A percentile compares a stretch with the other conserved stretches of the same genome.
Evolutionary conservation across 1,284 basidiomycete species (phyloP).

Genomic region (Pseudozyma sp.): DNA sequence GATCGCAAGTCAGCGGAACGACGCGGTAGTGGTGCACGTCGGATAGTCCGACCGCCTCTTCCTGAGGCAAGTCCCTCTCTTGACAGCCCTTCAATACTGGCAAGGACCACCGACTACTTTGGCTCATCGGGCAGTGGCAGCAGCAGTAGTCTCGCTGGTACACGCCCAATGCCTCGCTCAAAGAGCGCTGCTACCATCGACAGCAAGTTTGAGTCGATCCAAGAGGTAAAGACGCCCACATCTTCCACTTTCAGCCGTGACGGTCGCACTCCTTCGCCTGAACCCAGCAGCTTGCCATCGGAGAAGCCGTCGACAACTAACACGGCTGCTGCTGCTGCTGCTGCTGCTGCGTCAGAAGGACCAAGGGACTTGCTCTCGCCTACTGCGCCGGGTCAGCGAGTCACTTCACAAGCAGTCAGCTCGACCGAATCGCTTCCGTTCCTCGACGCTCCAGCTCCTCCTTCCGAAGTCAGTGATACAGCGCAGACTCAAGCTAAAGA

Average conservation of each 20-base stretch:
- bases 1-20: slow-evolving; percentile 37
- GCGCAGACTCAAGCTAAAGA: slow-evolving; percentile 4
- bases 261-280: slow-evolving; percentile 19
- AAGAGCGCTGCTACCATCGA: slow-evolving; percentile 27
- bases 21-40: slow-evolving; percentile 38
- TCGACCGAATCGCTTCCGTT: slow-evolving; percentile 56
- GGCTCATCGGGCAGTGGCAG: slow-evolving; percentile 24
- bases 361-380: slow-evolving; percentile 27
- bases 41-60: slow-evolving; percentile 35
- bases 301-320: slow-evolving; percentile 6
- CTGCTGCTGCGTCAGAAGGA: slow-evolving; percentile 5
- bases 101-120: slow-evolving; percentile 39
- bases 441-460: slow-evolving; percentile 37
- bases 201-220: slow-evolving; percentile 44
- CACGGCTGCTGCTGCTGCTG: slow-evolving; percentile 1
- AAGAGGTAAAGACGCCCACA: slow-evolving; percentile 51
- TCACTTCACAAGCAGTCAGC: slow-evolving; percentile 42
- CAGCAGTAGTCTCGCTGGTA: slow-evolving; percentile 16
- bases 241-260: slow-evolving; percentile 27
- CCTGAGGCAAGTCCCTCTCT: slow-evolving; percentile 37
- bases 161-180: slow-evolving; percentile 26
- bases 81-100: slow-evolving; percentile 33
- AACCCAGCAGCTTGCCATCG: slow-evolving; percentile 4
- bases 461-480: slow-evolving; percentile 18
- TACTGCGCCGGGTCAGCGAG: slow-evolving; percentile 7